Evolutionary conservation across 176 grass and related monocot species (phyloP), one percentile per base, ranked within the genome.

Genomic region (Stipa capillata): DNA sequence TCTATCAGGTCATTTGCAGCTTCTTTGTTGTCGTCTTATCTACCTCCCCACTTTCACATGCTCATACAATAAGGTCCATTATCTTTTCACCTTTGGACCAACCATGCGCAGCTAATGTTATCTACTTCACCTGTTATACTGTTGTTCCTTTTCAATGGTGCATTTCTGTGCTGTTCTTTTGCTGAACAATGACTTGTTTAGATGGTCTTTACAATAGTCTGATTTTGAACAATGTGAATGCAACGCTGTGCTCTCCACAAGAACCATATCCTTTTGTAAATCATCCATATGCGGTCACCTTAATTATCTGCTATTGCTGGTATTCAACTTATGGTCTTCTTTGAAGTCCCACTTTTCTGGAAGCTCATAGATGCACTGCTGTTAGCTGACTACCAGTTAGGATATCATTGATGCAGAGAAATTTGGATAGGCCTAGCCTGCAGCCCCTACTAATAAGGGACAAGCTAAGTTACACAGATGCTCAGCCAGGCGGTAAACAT

Each of bases 41-140:
- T 62, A 69, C 27, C 61, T 62, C 16, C 4, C 51, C 6, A 76
- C 24, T 14, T 69, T 39, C 41, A 70, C 33, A 59, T 75, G 34
- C 73, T 77, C 28, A n/a, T 77, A 32, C 43, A 84, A 89, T 89
- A 89, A 89, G 69, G 87, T 85, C 82, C 48, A 49, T 59, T 75
- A 23, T 69, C 50, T 66, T 82, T 68, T 52, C 60, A 45, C 28
- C 11, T 37, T 28, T 18, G 40, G 81, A 89, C 76, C 53, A 79
- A 58, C 36, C 32, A 33, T 42, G 59, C 32, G n/a, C 67, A 59
- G 60, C 25, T 69, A 40, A 42, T 51, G 48, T 70, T 27, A 52
- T 74, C 58, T 66, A 74, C 63, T 60, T 53, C 42, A 27, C 68
- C 78, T 75, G 76, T 34, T 84, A 43, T 82, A 70, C 20, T 10